Conservation (phyloP, 78 protist genomes). For the Pigoraptor vietnamica region DNA sequence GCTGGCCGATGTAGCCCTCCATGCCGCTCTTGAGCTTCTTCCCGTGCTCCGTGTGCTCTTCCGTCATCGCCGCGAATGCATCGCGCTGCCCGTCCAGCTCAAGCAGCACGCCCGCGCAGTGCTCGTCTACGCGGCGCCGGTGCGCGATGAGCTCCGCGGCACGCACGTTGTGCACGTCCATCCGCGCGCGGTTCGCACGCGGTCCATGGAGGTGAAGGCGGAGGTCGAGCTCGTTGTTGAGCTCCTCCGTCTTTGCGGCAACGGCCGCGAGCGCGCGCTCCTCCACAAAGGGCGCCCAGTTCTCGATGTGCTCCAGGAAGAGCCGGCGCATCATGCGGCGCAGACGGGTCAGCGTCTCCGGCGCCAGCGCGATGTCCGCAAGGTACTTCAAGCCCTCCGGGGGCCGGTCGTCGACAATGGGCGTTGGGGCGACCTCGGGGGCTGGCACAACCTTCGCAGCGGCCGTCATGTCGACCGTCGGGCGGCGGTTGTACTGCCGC, state of each 20-base stretch:
- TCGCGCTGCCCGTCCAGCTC: not conserved
- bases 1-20: not conserved
- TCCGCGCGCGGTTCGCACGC: not conserved
- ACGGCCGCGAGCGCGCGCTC: not conserved
- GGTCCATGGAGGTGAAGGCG: not conserved
- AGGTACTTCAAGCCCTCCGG: not conserved
- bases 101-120: not conserved
- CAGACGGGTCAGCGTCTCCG: not conserved
- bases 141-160: not conserved
- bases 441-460: not conserved
- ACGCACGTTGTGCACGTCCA: not conserved
- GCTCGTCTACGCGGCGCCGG: not conserved
- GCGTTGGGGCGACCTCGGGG: not conserved
- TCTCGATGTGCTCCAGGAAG: not conserved
- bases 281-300: not conserved
- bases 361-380: not conserved
- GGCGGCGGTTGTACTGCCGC: not conserved
- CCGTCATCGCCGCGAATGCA: not conserved
- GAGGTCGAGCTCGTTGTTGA: not conserved
- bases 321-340: not conserved
- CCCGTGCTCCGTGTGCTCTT: not conserved
- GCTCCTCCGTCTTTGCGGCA: not conserved
- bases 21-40: not conserved
- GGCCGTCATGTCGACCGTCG: not conserved
- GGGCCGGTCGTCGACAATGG: not conserved